Evolutionary conservation across 129 eudicot genomes (phyloP), one percentile per base, ranked within the genome.

Genomic region (Tanacetum coccineum): DNA sequence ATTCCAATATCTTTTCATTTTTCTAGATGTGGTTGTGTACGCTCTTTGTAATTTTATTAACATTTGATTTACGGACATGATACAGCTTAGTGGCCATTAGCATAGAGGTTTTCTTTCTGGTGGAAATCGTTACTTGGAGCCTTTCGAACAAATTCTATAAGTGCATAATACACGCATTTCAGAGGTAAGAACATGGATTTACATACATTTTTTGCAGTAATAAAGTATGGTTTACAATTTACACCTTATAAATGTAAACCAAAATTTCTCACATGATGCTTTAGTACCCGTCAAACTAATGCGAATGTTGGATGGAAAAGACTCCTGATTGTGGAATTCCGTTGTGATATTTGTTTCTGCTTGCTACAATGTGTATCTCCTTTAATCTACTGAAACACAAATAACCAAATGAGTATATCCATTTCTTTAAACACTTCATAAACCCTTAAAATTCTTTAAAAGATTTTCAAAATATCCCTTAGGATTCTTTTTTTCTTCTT

Each of bases 121-220:
- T 64, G 3, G 56, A 30, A 63, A 63, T 13, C 66, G 36, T 52
- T 14, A 28, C 64, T 52, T 9, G 36, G 52, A 49, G 54, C 30
- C 44, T 58, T 74, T 32, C 46, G 45, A 53, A 46, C 26, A 67
- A 67, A 68, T 67, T 55, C 48, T 40, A 13, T 74, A 48, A 21
- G 67, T 66, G 66, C 72, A 65, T 65, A 74, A 65, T 60, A 28
- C 68, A 71, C 48, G 13, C 42, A 46, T 54, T 44, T 74, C 68
- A 62, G 79, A 25, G 28, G 67, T 59, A 74, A 66, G 28, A 58
- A 39, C 62, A 52, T 63, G 77, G 63, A 72, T 63, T 9, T 14
- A 39, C 70, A 51, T 52, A 67, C 79, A 49, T 67, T 67, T 72
- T 74, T 66, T 52, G 68, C 62, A 19, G 46, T 66, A 59, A 67